Conservation (phyloP, 768 basidiomycete species). For the Hygrophorus russula region DNA sequence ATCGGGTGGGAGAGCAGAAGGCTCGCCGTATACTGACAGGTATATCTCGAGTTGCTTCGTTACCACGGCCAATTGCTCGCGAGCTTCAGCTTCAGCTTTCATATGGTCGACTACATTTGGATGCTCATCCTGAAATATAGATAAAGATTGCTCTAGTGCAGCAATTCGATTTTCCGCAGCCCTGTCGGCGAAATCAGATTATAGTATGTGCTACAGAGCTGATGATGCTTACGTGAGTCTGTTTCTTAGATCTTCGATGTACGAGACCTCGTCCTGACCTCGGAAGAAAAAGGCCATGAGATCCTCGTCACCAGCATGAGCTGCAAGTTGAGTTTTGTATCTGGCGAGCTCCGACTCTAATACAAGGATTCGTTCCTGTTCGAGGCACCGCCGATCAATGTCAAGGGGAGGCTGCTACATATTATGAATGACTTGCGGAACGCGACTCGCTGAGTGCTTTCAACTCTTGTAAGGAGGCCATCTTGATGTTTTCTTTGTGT, state of each 20-base stretch:
- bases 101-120: conserved; percentile 43
- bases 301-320: conserved; percentile 57
- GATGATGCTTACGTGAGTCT: conserved; percentile 39
- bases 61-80: conserved; percentile 33
- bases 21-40: conserved; percentile 50
- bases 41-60: conserved; percentile 47
- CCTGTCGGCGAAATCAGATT: conserved; percentile 21
- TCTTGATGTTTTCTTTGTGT: conserved; percentile 48
- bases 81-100: conserved; percentile 37
- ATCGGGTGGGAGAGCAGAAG: conserved; percentile 37
- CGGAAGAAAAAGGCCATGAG: conserved; percentile 60
- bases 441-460: conserved; percentile 56
- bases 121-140: conserved; percentile 32
- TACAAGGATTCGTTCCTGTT: conserved; percentile 60
- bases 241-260: conserved; percentile 40
- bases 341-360: conserved; percentile 65
- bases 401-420: conserved; percentile 1
- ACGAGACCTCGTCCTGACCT: conserved; percentile 39
- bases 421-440: conserved; percentile 24
- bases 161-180: conserved; percentile 36
- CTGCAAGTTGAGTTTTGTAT: conserved; percentile 68
- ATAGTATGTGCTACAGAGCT: background rate
- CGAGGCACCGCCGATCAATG: conserved; percentile 8
- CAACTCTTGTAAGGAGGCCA: conserved; percentile 50
- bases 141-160: conserved; percentile 44